phyloP scores from a whole-genome alignment of 2,329 filamentous ascomycete species.

The Cryoendolithus antarcticus region DNA sequence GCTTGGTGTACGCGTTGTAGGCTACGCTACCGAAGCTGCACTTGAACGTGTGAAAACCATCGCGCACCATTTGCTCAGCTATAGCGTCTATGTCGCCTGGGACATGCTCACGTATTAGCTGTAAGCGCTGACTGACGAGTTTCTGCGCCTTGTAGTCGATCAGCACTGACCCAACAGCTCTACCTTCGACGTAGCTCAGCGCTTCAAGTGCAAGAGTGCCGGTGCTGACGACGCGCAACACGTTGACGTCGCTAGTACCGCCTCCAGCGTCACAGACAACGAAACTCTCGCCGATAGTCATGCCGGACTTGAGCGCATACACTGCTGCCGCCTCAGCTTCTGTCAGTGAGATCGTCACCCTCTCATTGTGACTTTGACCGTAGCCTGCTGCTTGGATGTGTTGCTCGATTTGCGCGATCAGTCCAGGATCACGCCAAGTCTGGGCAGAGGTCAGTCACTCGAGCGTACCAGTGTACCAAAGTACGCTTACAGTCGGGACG shows the following conservation, averaged over 20 bases:
- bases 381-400: slow-evolving; percentile 6
- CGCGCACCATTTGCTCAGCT: neutral
- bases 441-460: neutral
- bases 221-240: slow-evolving; percentile 6
- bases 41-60: neutral
- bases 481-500: slow-evolving; percentile 6
- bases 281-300: neutral
- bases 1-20: neutral
- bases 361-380: slow-evolving; percentile 4
- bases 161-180: slow-evolving; percentile 9
- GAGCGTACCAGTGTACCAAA: too few relatives aligned
- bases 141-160: slow-evolving; percentile 10
- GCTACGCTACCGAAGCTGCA: slow-evolving; percentile 1
- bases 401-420: slow-evolving; percentile 8
- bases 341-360: slow-evolving; percentile 32
- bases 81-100: neutral
- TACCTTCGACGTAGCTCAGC: slow-evolving; percentile 10
- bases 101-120: too few relatives aligned
- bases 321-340: slow-evolving; percentile 44
- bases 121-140: slow-evolving; percentile 1
- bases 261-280: slow-evolving; percentile 8
- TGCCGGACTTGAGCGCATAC: slow-evolving; percentile 21
- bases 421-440: slow-evolving; percentile 11
- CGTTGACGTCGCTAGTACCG: slow-evolving; percentile 12
- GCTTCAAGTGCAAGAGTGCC: slow-evolving; percentile 8